Evolutionary conservation across 139 green algal genomes (phyloP), one percentile per base, ranked within the genome.

Genomic region (Volvox africanus): DNA sequence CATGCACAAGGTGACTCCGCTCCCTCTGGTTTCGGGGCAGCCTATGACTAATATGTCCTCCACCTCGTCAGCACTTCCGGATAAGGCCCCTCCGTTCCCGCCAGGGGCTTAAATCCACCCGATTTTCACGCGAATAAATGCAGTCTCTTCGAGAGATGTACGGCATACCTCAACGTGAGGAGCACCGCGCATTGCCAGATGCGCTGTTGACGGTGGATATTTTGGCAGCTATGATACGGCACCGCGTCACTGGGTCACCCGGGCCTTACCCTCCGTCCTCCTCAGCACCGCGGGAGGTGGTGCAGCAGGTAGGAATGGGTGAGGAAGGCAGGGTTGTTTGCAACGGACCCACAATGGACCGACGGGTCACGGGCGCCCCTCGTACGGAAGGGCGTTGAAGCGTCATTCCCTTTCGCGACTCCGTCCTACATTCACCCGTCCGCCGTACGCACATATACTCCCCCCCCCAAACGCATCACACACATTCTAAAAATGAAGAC

Each of bases 151-250:
- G 71, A 22, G 44, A 71, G 73, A 13, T 17, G 5, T 83, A 77
- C 71, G 73, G 50, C 9, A 26, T 90, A 35, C 37, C 71, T 3
- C 26, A 21, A 1, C 30, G 21, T 17, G 9, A 30, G 30, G 86
- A 50, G 0, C 86, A 90, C 86, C 86, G 86, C 9, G 86, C 86
- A 18, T 55, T 90, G 71, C 50, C 86, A 1, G 86, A 90, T 75
- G 55, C 73, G 28, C 71, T 37, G 86, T 1, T 71, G 1, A n/a
- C 30, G 20, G 32, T 83, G 50, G 71, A 75, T 2, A 69, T 90
- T 24, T 16, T 83, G 73, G 86, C 86, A 16, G 86, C 71, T 30
- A 83, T 90, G 50, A 2, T 90, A 44, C 71, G 85, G 37, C 33
- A 82, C 30, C 69, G 71, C 16, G 67, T 68, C 13, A 22, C 83